Conservation (phyloP, 2,329 filamentous ascomycete genomes). For the Fusarium albidum region DNA sequence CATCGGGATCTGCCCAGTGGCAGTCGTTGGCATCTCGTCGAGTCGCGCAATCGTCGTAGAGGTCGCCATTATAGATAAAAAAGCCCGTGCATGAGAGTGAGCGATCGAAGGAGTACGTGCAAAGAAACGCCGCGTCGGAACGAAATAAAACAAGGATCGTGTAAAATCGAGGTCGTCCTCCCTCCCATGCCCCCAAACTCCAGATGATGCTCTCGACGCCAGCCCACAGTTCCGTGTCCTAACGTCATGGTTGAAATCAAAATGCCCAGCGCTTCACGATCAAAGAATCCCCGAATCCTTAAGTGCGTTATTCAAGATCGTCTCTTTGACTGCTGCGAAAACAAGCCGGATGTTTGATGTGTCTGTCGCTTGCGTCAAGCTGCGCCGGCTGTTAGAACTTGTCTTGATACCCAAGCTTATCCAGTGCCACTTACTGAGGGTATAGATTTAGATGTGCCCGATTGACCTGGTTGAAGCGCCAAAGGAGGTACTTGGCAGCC, state of each 20-base stretch:
- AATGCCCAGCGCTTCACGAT: slow-evolving; percentile 43
- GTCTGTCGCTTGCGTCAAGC: slow-evolving; percentile 97
- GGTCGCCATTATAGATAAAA: slow-evolving; percentile 16
- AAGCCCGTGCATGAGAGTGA: slow-evolving; percentile 17
- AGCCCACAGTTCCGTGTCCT: slow-evolving; percentile 34
- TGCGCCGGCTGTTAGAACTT: slow-evolving; percentile 49
- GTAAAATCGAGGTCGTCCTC: slow-evolving; percentile 37
- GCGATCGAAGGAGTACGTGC: slow-evolving; percentile 22
- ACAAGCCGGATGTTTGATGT: slow-evolving; percentile 98
- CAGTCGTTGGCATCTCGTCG: slow-evolving; percentile 14
- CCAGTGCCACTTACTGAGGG: slow-evolving; percentile 77
- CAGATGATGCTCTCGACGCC: slow-evolving; percentile 41
- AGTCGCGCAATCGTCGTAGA: slow-evolving; percentile 19
- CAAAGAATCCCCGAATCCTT: slow-evolving; percentile 97
- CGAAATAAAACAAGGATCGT: slow-evolving; percentile 31
- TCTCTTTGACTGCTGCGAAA: slow-evolving; percentile 98
- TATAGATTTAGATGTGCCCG: slow-evolving; percentile 95
- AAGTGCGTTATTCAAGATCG: slow-evolving; percentile 96
- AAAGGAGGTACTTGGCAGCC: slow-evolving; percentile 95
- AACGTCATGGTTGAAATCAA: slow-evolving; percentile 33
- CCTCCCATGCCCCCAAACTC: slow-evolving; percentile 36
- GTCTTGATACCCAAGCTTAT: background rate
- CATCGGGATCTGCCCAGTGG: slow-evolving; percentile 15
- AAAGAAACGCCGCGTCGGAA: slow-evolving; percentile 30
- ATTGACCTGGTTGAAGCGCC: slow-evolving; percentile 99